Conservation (phyloP, 2,329 filamentous ascomycete genomes). For the Plenodomus lindquistii region DNA sequence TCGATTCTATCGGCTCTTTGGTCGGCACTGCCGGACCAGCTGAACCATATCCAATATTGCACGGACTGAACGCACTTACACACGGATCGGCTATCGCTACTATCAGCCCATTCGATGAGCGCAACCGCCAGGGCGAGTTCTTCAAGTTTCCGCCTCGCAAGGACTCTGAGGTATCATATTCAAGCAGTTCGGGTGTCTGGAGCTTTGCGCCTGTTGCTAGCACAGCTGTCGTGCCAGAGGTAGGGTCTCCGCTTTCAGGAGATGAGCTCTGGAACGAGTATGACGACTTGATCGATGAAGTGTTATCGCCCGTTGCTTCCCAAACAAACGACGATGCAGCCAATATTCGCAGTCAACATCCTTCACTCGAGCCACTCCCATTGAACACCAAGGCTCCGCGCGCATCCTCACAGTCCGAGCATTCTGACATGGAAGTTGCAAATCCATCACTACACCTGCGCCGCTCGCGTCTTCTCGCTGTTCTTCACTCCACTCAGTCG, state of each 20-base stretch:
- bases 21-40: constrained; percentile 32
- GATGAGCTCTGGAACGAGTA: constrained; percentile 97
- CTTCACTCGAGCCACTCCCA: constrained; percentile 35
- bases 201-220: constrained; percentile 59
- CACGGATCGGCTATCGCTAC: constrained; percentile 46
- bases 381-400: constrained; percentile 28
- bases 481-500: constrained; percentile 53
- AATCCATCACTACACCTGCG: constrained; percentile 49
- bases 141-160: constrained; percentile 74
- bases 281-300: constrained; percentile 80
- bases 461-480: constrained; percentile 56
- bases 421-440: constrained; percentile 21
- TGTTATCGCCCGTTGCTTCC: constrained; percentile 53
- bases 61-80: constrained; percentile 37
- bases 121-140: constrained; percentile 61
- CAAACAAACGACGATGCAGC: constrained; percentile 9
- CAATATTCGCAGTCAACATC: constrained; percentile 21
- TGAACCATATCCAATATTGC: constrained; percentile 42
- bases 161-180: constrained; percentile 68
- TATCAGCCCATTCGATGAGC: constrained; percentile 36
- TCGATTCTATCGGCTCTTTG: constrained; percentile 34
- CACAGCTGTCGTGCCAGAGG: constrained; percentile 67
- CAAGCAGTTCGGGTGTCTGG: constrained; percentile 66
- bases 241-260: constrained; percentile 67
- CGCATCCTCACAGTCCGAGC: constrained; percentile 37